Evolutionary conservation across 1,284 basidiomycete species (phyloP), one percentile per base, ranked within the genome.

Genomic region (Hemileia vastatrix): DNA sequence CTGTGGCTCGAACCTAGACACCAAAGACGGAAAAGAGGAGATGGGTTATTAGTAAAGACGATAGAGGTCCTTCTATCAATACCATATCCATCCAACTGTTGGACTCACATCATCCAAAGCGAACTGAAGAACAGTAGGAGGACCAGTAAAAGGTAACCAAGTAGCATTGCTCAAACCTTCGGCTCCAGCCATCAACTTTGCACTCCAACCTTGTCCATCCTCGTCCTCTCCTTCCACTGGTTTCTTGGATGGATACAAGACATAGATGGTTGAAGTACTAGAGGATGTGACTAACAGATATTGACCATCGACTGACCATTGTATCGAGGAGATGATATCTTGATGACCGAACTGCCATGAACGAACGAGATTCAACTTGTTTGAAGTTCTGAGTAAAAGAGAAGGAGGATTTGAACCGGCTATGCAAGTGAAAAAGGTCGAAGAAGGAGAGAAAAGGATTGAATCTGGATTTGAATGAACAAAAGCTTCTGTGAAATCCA

Each of bases 221-320:
- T 71, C 71, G 13, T 68, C 68, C 32, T 67, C 67, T 40, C 11
- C 36, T 40, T 40, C 36, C 11, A 40, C 36, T n/a, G 71, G 71
- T 24, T 71, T 70, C 15, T 70, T 65, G 5, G 71, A 68, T 11
- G 36, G 36, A 15, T 40, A 40, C 4, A 72, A 57, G 6, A 72
- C 67, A 47, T 65, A 72, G 6, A 71, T 68, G 13, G 68, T 49
- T 44, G 65, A 63, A 3, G 56, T 64, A 0, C 54, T 58, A 51
- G 67, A 60, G 2, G 62, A 56, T 40, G 52, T 60, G 15, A 66
- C 70, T 1, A 71, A 60, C 1, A 72, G 57, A 33, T 67, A 71
- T 1, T 68, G 65, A 3, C 71, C 71, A 31, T 72, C 71, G 3
- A 59, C 53, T 1, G 71, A 72, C 71, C 71, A 72, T 55, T 67